Conservation (phyloP, 1,139 yeast species). For the Kluyveromyces sp. region DNA sequence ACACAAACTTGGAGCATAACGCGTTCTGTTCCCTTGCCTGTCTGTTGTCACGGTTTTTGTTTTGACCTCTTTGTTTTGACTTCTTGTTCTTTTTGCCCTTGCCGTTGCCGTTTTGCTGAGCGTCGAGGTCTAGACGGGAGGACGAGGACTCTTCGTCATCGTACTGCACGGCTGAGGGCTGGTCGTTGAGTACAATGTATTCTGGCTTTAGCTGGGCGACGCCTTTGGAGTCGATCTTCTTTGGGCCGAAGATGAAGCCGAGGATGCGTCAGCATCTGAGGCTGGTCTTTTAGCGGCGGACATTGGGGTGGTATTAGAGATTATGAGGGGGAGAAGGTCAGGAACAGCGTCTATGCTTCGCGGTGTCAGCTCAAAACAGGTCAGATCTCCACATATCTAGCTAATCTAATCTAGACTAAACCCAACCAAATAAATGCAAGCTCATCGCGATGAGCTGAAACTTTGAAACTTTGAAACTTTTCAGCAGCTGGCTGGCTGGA, state of each 20-base stretch:
- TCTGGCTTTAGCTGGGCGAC: slow-evolving; percentile 62
- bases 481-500: neutral
- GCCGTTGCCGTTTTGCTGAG: slow-evolving; percentile 29
- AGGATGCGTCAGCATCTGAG: neutral
- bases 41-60: slow-evolving; percentile 72
- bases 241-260: neutral
- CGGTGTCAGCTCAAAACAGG: neutral
- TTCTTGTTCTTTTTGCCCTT: slow-evolving; percentile 38
- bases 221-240: slow-evolving; percentile 35
- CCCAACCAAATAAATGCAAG: too few relatives aligned
- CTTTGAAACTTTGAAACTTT: neutral
- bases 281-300: neutral
- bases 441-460: neutral
- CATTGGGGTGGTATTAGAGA: neutral
- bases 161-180: slow-evolving; percentile 31
- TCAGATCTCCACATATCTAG: neutral
- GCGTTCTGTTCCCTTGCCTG: slow-evolving; percentile 61
- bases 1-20: slow-evolving; percentile 54
- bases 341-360: neutral
- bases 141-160: slow-evolving; percentile 44
- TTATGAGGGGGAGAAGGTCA: neutral
- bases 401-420: too few relatives aligned
- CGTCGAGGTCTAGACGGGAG: slow-evolving; percentile 28
- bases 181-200: slow-evolving; percentile 34
- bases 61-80: slow-evolving; percentile 66